Evolutionary conservation across 176 grass and related monocot genomes (phyloP), one percentile per base, ranked within the genome.

Genomic region (Musa schizocarpa): DNA sequence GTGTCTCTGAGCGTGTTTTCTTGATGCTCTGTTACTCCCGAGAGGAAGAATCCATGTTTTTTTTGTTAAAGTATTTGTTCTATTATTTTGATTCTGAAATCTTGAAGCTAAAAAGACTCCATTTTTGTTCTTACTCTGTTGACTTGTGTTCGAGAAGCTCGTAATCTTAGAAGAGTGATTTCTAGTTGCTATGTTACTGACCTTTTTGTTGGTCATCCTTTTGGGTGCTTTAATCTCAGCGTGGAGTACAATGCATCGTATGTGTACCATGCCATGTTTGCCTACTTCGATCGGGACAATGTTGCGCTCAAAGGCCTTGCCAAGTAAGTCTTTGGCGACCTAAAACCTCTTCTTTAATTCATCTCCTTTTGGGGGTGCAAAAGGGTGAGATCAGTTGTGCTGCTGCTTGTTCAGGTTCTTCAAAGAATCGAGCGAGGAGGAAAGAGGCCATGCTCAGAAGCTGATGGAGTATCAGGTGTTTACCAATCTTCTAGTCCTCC

Each of bases 231-330:
- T 50, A 13, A 68, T 86, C 83, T 53, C 87, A 97, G 94, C 83
- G 90, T 98, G 71, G 90, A 98, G 51, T 91, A 82, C 76, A 98
- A 98, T 16, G 90, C 85, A 3, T 98, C 94, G 0, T 98, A 98
- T 68, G 94, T 87, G 0, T 98, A 93, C 77, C 94, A 98, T 83
- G 83, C 94, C 29, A 83, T 98, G 53, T 98, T 93, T 67, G 90
- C 90, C 34, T 98, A 93, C 82, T 98, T 98, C 0, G 94, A 93
- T 54, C 90, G 94, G 0, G 94, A 98, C 71, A 89, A 98, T 71
- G 90, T 98, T 3, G 87, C 94, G 1, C 86, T 98, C 55, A 92
- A 81, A 78, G 94, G 94, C 8, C 76, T 98, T 26, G 88, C 94
- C 69, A 93, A 93, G 94, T 93, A 82, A 82, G 84, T 62, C 52